Evolutionary conservation across 192 early-diverging fungal species (phyloP), one percentile per base, ranked within the genome.

Genomic region (Paraglomus brasilianum): DNA sequence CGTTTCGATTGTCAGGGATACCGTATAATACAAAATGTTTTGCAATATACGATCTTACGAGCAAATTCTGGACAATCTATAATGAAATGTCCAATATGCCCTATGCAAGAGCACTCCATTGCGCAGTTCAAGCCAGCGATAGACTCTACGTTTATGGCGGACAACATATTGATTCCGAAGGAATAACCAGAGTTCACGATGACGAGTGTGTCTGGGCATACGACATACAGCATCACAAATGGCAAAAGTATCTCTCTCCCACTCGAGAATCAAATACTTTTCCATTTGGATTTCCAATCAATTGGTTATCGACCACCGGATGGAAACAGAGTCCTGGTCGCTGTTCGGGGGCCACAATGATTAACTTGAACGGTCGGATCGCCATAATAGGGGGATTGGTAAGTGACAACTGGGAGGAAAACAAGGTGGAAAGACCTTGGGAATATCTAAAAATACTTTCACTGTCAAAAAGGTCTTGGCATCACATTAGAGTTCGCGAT

Each of bases 81-180:
- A 53, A 1, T 22, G 51, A 53, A 15, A 15, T 24, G 30, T 22
- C 8, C 30, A 53, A 53, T n/a, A 15, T 53, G 51, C 51, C 51
- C 30, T 53, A 15, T 53, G 1, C 19, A 53, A 1, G 51, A 8
- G 9, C 51, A 9, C 30, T 24, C 4, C 51, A 53, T 53, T 4
- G 51, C 30, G 9, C 51, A 9, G 30, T n/a, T 8, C 19, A 22
- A n/a, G 9, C 30, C 17, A n/a, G 30, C 30, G n/a, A 53, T 15
- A n/a, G n/a, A 8, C 51, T 53, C 30, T 53, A 53, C 51, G 9
- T 53, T 15, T 53, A 53, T 10, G 51, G 51, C 5, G 51, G 51
- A 53, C 9, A 53, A 53, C 51, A 53, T 22, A 53, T 53, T 1
- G n/a, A n/a, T n/a, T n/a, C n/a, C n/a, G 30, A 7, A 15, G 8